phyloP scores from a whole-genome alignment of 176 grass and related monocot genomes.

The Phragmites australis region DNA sequence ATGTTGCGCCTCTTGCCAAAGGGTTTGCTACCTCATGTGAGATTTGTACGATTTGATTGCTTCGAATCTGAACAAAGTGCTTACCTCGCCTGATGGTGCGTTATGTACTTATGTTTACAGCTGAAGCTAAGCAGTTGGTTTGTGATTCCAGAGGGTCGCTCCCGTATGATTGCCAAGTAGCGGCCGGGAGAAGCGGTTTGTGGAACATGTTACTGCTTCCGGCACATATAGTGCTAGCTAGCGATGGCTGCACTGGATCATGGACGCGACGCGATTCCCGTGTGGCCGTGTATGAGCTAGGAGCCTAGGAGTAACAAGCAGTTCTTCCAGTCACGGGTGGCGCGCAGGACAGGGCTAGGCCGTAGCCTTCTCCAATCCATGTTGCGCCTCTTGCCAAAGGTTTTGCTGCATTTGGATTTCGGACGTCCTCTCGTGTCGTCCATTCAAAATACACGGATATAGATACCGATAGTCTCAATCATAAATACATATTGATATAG shows the following conservation, averaged over 20 bases:
- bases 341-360: background rate
- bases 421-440: background rate
- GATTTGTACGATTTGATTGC: constrained; percentile 21
- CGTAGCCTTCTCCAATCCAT: background rate
- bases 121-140: background rate
- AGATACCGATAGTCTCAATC: no score
- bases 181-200: no score
- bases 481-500: no score
- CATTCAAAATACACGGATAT: no score
- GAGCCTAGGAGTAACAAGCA: background rate
- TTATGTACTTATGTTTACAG: background rate
- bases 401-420: background rate
- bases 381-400: background rate
- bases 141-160: background rate
- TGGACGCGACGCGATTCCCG: background rate
- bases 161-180: background rate
- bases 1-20: no score
- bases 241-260: background rate
- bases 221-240: background rate
- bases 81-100: background rate
- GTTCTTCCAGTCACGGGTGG: background rate
- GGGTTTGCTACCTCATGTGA: background rate
- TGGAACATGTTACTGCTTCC: background rate
- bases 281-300: background rate
- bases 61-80: constrained; percentile 15